Conservation (phyloP, 495 filamentous ascomycete genomes). For the Neurospora sp. region DNA sequence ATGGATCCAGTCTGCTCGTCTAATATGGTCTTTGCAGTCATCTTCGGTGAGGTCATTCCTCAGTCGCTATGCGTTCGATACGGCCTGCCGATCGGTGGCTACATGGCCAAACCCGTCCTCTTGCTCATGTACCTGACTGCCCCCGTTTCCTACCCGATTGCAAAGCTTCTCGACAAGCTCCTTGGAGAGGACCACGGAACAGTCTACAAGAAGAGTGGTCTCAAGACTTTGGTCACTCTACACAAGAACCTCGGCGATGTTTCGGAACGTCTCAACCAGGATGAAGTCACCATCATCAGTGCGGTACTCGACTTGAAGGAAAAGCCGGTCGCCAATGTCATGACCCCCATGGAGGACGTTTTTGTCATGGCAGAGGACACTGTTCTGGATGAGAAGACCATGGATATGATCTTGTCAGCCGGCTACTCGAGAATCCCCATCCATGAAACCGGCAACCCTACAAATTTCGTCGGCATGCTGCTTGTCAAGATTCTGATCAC, state of each 20-base stretch:
- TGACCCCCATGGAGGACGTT: constrained; percentile 97
- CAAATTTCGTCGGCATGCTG: constrained; percentile 94
- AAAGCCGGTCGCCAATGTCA: constrained; percentile 86
- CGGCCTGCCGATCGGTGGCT: constrained; percentile 91
- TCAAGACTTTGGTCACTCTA: constrained; percentile 72
- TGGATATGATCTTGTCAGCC: constrained; percentile 83
- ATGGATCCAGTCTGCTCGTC: neutral
- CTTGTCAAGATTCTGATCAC: constrained; percentile 97
- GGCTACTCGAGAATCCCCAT: constrained; percentile 96
- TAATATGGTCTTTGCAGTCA: constrained; percentile 47
- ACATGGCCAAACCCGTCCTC: constrained; percentile 83
- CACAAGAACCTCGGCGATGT: constrained; percentile 83
- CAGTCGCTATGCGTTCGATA: constrained; percentile 96
- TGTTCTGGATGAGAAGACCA: constrained; percentile 80
- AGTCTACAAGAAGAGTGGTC: constrained; percentile 88
- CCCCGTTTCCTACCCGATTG: constrained; percentile 80
- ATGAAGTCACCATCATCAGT: constrained; percentile 97
- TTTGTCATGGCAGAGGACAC: constrained; percentile 92
- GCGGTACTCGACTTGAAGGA: constrained; percentile 94
- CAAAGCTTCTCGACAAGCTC: constrained; percentile 78
- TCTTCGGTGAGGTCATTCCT: constrained; percentile 93
- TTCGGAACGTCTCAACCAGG: constrained; percentile 84
- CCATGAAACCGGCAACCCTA: constrained; percentile 68
- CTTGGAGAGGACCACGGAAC: constrained; percentile 90
- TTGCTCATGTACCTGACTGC: constrained; percentile 84